Percentiles rank a stretch among this genome's conserved stretches.
Evolutionary conservation across 345 rosid genomes (phyloP).

Genomic region (Passiflora organensis): DNA sequence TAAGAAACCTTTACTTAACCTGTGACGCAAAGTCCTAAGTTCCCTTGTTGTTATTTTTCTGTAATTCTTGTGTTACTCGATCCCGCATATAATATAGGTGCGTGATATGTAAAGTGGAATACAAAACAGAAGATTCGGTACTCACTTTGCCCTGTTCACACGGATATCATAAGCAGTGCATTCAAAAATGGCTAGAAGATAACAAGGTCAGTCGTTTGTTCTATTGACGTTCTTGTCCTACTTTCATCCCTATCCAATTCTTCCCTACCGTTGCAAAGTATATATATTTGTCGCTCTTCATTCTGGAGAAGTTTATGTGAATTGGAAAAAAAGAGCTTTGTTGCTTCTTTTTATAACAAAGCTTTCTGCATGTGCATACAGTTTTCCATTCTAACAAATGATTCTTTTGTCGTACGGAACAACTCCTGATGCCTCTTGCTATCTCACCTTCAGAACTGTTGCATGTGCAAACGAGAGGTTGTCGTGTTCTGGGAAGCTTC

Average conservation of each 20-base stretch:
- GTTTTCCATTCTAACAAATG: too few relatives aligned
- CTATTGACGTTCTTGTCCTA: not conserved
- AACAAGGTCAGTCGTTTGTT: not conserved
- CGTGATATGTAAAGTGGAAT: conserved; percentile 12
- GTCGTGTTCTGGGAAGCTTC: not conserved
- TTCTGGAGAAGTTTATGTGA: too few relatives aligned
- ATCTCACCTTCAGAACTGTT: not conserved
- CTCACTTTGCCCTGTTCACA: conserved; percentile 15
- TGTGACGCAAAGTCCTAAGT: not conserved
- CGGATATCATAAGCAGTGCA: conserved; percentile 12
- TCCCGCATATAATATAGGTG: conserved; percentile 8
- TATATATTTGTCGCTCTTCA: too few relatives aligned
- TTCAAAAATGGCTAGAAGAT: conserved; percentile 1
- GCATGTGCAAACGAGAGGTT: not conserved
- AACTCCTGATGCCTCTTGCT: not conserved
- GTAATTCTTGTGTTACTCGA: not conserved
- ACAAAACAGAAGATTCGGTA: not conserved
- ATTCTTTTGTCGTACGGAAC: too few relatives aligned
- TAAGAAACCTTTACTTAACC: not conserved
- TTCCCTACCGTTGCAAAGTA: not conserved
- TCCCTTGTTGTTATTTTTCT: not conserved
- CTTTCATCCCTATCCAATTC: too few relatives aligned
- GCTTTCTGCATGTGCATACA: too few relatives aligned
- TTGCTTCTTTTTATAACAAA: too few relatives aligned
- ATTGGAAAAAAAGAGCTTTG: too few relatives aligned